Evolutionary conservation across 2,329 filamentous ascomycete species (phyloP).

Genomic region (Fusarium brachygibbosum): DNA sequence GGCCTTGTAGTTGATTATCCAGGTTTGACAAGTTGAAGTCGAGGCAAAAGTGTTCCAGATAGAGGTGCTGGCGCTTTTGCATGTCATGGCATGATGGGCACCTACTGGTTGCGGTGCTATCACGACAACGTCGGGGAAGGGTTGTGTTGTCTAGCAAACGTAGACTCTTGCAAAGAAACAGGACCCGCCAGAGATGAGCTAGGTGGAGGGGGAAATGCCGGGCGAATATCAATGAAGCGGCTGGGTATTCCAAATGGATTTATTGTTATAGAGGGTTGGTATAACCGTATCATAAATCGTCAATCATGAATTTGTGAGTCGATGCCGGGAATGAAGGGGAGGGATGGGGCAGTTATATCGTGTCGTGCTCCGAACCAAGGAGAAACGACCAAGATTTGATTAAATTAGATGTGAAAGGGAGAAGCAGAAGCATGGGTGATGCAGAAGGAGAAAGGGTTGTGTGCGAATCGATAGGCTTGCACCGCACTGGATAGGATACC

Average conservation of each 20-base stretch:
- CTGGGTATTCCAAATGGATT: constrained; percentile 5
- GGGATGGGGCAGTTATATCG: neutral
- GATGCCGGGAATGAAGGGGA: constrained; percentile 5
- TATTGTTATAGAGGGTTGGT: neutral
- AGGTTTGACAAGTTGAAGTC: constrained; percentile 8
- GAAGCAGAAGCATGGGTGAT: constrained; percentile 18
- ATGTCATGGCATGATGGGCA: constrained; percentile 42
- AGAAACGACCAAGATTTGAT: constrained; percentile 18
- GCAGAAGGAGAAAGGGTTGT: constrained; percentile 19
- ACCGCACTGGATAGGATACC: constrained; percentile 1
- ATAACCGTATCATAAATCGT: constrained; percentile 20
- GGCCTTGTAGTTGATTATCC: constrained; percentile 7
- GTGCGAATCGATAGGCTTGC: constrained; percentile 25
- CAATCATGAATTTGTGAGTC: constrained; percentile 9
- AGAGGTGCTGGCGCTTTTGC: constrained; percentile 23
- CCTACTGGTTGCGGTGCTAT: constrained; percentile 14
- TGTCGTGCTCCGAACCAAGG: neutral
- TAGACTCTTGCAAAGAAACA: constrained; percentile 12
- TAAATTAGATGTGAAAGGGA: constrained; percentile 33
- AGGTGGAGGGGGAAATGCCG: constrained; percentile 4
- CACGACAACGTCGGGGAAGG: constrained; percentile 9
- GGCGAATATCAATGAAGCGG: neutral
- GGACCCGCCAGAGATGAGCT: neutral
- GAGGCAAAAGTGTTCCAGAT: constrained; percentile 5
- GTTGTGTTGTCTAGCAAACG: neutral